Conservation (phyloP, 2,329 filamentous ascomycete species). For the Aspergillus tubingensis region DNA sequence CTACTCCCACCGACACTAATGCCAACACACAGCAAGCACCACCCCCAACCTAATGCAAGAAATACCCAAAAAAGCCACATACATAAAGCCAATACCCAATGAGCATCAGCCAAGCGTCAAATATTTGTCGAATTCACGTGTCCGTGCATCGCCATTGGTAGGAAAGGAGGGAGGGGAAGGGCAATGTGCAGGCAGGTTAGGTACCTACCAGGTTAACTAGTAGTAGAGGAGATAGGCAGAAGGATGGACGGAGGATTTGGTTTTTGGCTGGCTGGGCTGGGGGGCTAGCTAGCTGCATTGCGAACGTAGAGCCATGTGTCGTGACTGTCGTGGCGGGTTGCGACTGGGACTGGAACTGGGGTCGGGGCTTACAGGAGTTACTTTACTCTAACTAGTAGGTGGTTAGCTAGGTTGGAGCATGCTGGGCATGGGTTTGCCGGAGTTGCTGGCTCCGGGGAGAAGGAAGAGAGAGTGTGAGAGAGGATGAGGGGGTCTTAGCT, state of each 20-base stretch:
- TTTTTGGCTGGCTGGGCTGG: neutral
- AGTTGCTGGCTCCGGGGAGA: neutral
- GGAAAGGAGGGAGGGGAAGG: neutral
- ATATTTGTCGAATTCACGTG: neutral
- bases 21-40: neutral
- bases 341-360: neutral
- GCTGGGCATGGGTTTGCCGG: neutral
- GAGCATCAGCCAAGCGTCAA: neutral
- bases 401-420: neutral
- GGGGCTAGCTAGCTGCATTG: neutral
- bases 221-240: too few relatives aligned
- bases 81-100: neutral
- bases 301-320: neutral
- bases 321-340: conserved; percentile 4
- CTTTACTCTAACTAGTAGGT: neutral
- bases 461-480: too few relatives aligned
- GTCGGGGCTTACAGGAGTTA: neutral
- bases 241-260: too few relatives aligned
- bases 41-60: conserved; percentile 5
- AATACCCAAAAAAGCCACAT: conserved; percentile 9
- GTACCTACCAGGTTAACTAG: neutral
- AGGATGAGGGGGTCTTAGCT: neutral
- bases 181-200: neutral
- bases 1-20: neutral
- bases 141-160: neutral